These are phyloP conservation scores for Phialophora chinensis DNA, from an alignment of 2,329 filamentous ascomycete genomes.

Conservation along the genomic window DNA sequence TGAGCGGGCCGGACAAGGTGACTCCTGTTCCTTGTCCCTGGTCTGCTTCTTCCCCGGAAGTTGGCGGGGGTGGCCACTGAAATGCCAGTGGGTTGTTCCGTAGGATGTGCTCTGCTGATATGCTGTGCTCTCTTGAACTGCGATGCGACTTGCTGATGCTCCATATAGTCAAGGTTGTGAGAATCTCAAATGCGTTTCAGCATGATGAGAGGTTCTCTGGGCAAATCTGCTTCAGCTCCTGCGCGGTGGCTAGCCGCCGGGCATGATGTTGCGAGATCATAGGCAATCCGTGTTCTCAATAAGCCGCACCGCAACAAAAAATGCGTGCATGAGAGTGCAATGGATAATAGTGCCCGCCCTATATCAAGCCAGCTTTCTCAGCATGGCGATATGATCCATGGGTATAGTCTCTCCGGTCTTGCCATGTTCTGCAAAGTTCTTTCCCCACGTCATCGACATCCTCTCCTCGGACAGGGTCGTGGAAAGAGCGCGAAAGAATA, in stretches of 20 bases:
- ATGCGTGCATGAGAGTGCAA: conserved; percentile 20
- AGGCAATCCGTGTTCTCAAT: conserved; percentile 21
- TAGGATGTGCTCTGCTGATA: conserved; percentile 15
- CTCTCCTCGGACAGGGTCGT: conserved; percentile 33
- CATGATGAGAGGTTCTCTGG: conserved; percentile 29
- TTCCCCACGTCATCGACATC: conserved; percentile 15
- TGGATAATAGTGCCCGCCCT: conserved; percentile 26
- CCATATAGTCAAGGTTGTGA: conserved; percentile 24
- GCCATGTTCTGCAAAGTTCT: conserved; percentile 21
- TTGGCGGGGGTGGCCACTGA: neutral
- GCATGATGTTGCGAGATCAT: conserved; percentile 25
- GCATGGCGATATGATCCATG: conserved; percentile 29
- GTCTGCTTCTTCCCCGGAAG: neutral
- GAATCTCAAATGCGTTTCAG: conserved; percentile 32
- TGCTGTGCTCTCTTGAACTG: conserved; percentile 20
- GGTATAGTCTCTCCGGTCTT: conserved; percentile 29
- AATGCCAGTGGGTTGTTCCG: neutral
- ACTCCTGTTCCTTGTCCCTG: neutral
- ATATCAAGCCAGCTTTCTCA: conserved; percentile 33
- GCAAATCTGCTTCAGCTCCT: conserved; percentile 31
- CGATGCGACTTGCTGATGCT: conserved; percentile 34
- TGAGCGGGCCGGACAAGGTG: neutral
- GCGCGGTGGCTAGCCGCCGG: conserved; percentile 36
- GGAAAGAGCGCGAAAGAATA: conserved; percentile 38
- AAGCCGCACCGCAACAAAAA: conserved; percentile 21